Conservation (phyloP, 2,329 filamentous ascomycete species). For the Endoconidiophora polonica region DNA sequence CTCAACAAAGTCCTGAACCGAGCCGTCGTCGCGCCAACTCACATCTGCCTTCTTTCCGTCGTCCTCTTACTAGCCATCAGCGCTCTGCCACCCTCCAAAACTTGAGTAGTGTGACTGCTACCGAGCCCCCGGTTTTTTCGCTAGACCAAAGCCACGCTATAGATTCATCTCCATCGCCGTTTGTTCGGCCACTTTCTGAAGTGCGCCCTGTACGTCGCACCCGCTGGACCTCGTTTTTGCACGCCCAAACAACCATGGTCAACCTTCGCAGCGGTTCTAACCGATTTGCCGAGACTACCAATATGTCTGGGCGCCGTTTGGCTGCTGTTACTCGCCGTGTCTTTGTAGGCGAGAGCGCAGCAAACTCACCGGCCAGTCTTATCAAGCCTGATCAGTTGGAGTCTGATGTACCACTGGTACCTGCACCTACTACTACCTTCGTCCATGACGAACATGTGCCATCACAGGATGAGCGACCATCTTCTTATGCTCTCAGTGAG, state of each 20-base stretch:
- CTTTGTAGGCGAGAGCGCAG: conserved; percentile 7
- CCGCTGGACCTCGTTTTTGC: conserved; percentile 41
- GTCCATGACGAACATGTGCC: too few species aligned
- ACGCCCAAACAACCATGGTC: conserved; percentile 23
- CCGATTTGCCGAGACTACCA: conserved; percentile 13
- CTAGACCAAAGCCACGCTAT: conserved; percentile 2
- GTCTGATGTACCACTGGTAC: neutral
- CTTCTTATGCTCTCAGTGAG: too few species aligned
- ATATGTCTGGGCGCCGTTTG: conserved; percentile 5
- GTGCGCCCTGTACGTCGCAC: conserved; percentile 2
- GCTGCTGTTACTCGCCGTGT: conserved; percentile 7
- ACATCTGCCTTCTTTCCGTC: conserved; percentile 47
- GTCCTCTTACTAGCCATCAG: conserved; percentile 67
- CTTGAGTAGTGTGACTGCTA: neutral
- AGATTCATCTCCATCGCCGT: neutral
- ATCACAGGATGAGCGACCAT: too few species aligned
- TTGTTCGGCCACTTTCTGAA: neutral
- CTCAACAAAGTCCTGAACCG: conserved; percentile 28
- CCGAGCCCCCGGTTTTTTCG: conserved; percentile 3
- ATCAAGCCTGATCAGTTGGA: conserved; percentile 12
- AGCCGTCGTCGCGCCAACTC: conserved; percentile 36
- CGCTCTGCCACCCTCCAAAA: conserved; percentile 50
- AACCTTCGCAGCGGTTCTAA: conserved; percentile 24
- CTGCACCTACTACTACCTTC: neutral
- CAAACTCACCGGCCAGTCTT: conserved; percentile 5